Conservation (phyloP, 192 early-diverging fungal species). For the Entrophospora sp. region DNA sequence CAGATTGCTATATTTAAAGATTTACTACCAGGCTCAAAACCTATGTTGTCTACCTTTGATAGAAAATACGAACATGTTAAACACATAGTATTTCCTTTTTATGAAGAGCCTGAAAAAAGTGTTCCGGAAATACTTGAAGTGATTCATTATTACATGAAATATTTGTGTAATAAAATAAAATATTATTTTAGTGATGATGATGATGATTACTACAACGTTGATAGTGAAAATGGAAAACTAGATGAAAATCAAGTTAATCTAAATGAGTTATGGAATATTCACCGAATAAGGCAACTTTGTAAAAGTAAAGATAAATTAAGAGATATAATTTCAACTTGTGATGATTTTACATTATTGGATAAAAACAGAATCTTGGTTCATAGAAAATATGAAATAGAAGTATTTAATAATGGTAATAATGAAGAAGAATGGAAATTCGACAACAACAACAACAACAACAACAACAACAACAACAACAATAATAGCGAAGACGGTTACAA, state of each 20-base stretch:
- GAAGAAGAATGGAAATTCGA: conserved; percentile 4
- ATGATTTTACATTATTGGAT: conserved; percentile 11
- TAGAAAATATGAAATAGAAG: neutral
- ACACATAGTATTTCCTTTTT: conserved; percentile 45
- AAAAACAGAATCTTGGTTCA: neutral
- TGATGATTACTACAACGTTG: neutral
- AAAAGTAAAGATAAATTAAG: neutral
- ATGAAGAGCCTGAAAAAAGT: conserved; percentile 27
- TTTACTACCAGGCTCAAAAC: neutral
- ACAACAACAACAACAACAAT: too few relatives aligned
- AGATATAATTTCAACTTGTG: neutral
- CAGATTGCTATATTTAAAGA: conserved; percentile 64
- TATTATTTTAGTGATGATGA: neutral
- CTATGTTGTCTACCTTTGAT: neutral
- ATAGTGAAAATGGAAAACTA: neutral
- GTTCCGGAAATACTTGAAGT: conserved; percentile 24
- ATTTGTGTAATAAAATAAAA: conserved; percentile 12
- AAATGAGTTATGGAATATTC: conserved; percentile 15
- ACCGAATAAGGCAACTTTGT: conserved; percentile 7
- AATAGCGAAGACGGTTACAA: too few relatives aligned
- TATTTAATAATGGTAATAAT: neutral
- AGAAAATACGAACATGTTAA: conserved; percentile 28
- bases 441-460: too few relatives aligned
- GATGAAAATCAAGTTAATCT: neutral
- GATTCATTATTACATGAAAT: conserved; percentile 30